These are phyloP conservation scores for Saccharata proteae DNA, from an alignment of 2,329 filamentous ascomycete genomes.

Conservation along the genomic window DNA sequence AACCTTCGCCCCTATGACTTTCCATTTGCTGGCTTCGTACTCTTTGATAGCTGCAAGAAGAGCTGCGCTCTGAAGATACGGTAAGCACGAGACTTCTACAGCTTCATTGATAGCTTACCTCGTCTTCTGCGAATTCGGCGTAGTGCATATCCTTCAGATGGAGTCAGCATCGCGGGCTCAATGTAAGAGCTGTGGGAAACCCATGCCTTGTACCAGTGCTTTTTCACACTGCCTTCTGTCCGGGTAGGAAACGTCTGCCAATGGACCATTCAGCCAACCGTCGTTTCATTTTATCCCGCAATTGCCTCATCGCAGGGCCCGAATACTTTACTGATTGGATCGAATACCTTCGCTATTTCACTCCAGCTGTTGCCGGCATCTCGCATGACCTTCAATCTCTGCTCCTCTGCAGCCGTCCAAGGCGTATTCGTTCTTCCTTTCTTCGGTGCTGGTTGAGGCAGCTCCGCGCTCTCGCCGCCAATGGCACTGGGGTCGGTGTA, in stretches of 20 bases:
- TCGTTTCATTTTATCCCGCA: background rate
- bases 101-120: slow-evolving; percentile 49
- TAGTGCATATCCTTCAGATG: slow-evolving; percentile 85
- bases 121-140: slow-evolving; percentile 94
- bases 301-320: background rate
- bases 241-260: slow-evolving; percentile 73
- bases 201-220: slow-evolving; percentile 98
- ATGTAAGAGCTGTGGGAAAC: slow-evolving; percentile 12
- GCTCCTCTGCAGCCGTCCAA: slow-evolving; percentile 91
- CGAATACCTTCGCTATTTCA: slow-evolving; percentile 92
- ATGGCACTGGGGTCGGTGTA: background rate
- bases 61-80: slow-evolving; percentile 46
- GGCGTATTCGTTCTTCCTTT: slow-evolving; percentile 98
- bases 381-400: slow-evolving; percentile 84
- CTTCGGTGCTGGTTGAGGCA: slow-evolving; percentile 44
- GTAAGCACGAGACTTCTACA: slow-evolving; percentile 11
- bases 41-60: slow-evolving; percentile 93
- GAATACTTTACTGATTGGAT: too few species aligned
- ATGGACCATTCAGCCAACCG: background rate
- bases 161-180: background rate
- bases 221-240: slow-evolving; percentile 97
- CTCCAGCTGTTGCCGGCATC: slow-evolving; percentile 92
- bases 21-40: slow-evolving; percentile 98
- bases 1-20: slow-evolving; percentile 89
- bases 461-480: background rate